Evolutionary conservation across 805 yeast genomes (phyloP).

Genomic region (Wickerhamomyces canadensis): DNA sequence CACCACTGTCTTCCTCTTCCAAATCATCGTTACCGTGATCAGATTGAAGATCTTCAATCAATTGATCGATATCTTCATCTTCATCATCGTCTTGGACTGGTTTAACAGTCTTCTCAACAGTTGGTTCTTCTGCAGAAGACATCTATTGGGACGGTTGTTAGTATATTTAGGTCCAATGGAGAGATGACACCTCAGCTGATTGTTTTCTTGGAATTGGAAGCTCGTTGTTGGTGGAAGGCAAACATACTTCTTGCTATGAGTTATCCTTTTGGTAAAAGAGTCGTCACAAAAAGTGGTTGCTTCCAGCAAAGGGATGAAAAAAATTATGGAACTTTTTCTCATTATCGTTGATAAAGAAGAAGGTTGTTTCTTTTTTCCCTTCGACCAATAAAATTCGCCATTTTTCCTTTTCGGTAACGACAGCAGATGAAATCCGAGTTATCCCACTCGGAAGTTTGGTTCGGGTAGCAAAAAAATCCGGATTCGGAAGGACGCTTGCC

Average conservation of each 20-base stretch:
- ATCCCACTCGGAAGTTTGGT: constrained; percentile 2
- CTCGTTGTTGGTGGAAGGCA: too few relatives aligned
- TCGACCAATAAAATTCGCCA: not conserved
- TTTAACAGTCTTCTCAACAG: constrained; percentile 48
- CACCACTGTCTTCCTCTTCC: constrained; percentile 37
- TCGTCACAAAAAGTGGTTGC: too few relatives aligned
- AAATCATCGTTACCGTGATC: constrained; percentile 52
- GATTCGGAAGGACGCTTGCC: not conserved
- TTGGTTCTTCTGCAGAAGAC: constrained; percentile 35
- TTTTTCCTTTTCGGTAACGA: not conserved
- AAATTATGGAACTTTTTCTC: too few relatives aligned
- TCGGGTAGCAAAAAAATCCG: constrained; percentile 1
- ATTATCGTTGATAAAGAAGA: too few relatives aligned
- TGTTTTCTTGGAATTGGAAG: too few relatives aligned
- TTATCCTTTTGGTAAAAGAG: too few relatives aligned
- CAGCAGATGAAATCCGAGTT: not conserved
- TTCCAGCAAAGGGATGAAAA: too few relatives aligned
- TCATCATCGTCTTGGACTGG: constrained; percentile 50
- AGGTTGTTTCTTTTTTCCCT: too few relatives aligned
- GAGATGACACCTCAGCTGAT: too few relatives aligned
- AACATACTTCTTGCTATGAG: too few relatives aligned
- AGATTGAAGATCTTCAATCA: constrained; percentile 71
- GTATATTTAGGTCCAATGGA: constrained; percentile 3
- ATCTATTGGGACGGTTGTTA: constrained; percentile 3
- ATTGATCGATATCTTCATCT: constrained; percentile 66